Evolutionary conservation across 225 moss, liverwort and hornwort species (phyloP).

Genomic region (Antitrichia curtipendula): DNA sequence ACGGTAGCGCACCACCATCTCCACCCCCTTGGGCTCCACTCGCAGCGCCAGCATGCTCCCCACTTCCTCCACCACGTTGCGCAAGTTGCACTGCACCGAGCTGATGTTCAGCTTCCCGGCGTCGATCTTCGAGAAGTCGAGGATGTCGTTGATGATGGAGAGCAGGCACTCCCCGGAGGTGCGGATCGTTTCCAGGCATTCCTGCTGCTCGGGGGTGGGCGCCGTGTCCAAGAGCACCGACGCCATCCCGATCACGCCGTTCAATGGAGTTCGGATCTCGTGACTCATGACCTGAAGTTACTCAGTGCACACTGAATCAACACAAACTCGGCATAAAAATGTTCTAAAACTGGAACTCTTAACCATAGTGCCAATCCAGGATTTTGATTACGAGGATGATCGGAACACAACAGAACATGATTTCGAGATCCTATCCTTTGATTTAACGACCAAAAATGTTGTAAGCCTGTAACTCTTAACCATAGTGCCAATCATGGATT

Average conservation of each 20-base stretch:
- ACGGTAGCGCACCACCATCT: conserved; percentile 39
- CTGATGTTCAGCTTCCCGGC: conserved; percentile 32
- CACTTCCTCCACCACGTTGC: conserved; percentile 37
- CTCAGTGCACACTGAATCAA: background rate
- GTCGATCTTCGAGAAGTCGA: conserved; percentile 41
- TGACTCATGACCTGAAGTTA: conserved; percentile 28
- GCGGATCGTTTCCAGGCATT: conserved; percentile 31
- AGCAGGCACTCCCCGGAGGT: conserved; percentile 37
- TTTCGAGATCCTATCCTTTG: background rate
- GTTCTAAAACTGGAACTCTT: background rate
- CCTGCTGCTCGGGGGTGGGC: conserved; percentile 26
- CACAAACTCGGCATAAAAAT: background rate
- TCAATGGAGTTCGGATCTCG: conserved; percentile 37
- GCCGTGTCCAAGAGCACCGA: conserved; percentile 29
- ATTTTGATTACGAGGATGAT: background rate
- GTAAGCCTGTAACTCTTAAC: too few species aligned
- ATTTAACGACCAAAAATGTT: background rate
- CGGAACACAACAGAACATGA: background rate
- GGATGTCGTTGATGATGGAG: conserved; percentile 38
- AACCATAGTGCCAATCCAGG: background rate
- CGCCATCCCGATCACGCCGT: conserved; percentile 46
- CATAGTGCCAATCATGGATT: background rate
- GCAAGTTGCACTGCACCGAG: conserved; percentile 22
- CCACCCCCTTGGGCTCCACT: conserved; percentile 30
- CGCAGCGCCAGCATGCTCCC: conserved; percentile 43